These are phyloP conservation scores for Saccharum spontaneum DNA, from an alignment of 176 grass and related monocot genomes.

Conservation along the genomic window DNA sequence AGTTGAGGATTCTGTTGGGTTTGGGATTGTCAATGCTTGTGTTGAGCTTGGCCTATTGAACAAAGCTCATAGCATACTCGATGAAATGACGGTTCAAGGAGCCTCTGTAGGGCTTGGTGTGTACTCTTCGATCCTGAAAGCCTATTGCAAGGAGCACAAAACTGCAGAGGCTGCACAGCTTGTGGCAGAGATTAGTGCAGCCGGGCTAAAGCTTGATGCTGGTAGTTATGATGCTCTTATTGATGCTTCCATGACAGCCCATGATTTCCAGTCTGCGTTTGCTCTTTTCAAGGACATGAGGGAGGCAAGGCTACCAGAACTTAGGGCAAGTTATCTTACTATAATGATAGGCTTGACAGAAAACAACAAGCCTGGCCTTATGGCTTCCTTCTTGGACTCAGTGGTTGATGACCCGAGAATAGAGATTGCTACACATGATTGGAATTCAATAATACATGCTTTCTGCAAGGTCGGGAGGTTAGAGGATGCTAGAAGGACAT, in stretches of 20 bases:
- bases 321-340: conserved; percentile 90
- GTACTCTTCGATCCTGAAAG: conserved; percentile 87
- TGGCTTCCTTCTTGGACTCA: conserved; percentile 91
- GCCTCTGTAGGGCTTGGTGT: conserved; percentile 73
- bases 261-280: conserved; percentile 94
- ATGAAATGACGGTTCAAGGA: conserved; percentile 86
- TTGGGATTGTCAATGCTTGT: conserved; percentile 83
- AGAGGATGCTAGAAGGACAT: conserved; percentile 88
- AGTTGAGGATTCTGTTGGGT: conserved; percentile 70
- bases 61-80: conserved; percentile 81
- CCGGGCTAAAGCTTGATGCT: conserved; percentile 72
- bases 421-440: conserved; percentile 83
- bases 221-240: conserved; percentile 82
- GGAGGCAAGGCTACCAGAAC: conserved; percentile 75
- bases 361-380: conserved; percentile 84
- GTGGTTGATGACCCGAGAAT: conserved; percentile 84
- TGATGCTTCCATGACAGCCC: conserved; percentile 88
- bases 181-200: conserved; percentile 75
- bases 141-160: conserved; percentile 90
- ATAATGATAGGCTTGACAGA: conserved; percentile 98
- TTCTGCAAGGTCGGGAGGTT: conserved; percentile 87
- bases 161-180: conserved; percentile 88
- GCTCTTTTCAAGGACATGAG: conserved; percentile 95
- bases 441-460: conserved; percentile 98
- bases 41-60: conserved; percentile 72